Evolutionary conservation across 164 flowering plant genomes (phyloP).

Genomic region (Vitis riparia): DNA sequence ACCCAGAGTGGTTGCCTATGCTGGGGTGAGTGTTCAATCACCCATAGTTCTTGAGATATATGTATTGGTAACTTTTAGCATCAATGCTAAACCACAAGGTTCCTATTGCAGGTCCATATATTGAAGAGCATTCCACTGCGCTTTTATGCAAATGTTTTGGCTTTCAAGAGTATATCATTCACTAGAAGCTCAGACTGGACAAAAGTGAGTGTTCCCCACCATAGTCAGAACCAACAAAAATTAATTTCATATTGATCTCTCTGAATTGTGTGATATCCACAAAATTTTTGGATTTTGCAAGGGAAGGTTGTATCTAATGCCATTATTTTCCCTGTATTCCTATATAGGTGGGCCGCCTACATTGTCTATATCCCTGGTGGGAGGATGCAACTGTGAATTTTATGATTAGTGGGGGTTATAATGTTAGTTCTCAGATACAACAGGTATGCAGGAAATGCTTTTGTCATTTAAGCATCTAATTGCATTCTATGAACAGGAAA

Average conservation of each 20-base stretch:
- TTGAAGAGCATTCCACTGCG: slow-evolving; percentile 67
- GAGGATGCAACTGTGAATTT: slow-evolving; percentile 81
- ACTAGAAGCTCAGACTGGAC: slow-evolving; percentile 49
- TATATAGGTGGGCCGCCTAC: slow-evolving; percentile 81
- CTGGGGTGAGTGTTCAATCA: slow-evolving; percentile 62
- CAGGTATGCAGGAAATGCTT: slow-evolving; percentile 41
- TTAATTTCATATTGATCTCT: not conserved
- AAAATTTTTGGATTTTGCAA: not conserved
- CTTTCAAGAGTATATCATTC: slow-evolving; percentile 43
- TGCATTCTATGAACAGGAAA: too few relatives aligned
- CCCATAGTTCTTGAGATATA: not conserved
- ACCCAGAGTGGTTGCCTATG: slow-evolving; percentile 77
- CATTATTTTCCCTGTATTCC: slow-evolving; percentile 7
- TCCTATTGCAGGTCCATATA: slow-evolving; percentile 42
- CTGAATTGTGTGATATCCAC: not conserved
- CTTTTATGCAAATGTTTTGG: slow-evolving; percentile 43
- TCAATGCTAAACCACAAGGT: not conserved
- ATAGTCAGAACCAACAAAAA: not conserved
- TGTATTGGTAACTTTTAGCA: not conserved
- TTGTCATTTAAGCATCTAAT: not conserved
- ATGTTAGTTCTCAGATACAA: slow-evolving; percentile 51
- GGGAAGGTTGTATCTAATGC: not conserved
- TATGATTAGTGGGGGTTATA: slow-evolving; percentile 88
- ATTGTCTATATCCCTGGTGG: slow-evolving; percentile 96
- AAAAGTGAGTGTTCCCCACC: slow-evolving; percentile 34